Percentiles rank a stretch among this genome's conserved stretches.
These are phyloP conservation scores for Didymella keratinophila DNA, from an alignment of 2,329 filamentous ascomycete species.

Conservation along the genomic window DNA sequence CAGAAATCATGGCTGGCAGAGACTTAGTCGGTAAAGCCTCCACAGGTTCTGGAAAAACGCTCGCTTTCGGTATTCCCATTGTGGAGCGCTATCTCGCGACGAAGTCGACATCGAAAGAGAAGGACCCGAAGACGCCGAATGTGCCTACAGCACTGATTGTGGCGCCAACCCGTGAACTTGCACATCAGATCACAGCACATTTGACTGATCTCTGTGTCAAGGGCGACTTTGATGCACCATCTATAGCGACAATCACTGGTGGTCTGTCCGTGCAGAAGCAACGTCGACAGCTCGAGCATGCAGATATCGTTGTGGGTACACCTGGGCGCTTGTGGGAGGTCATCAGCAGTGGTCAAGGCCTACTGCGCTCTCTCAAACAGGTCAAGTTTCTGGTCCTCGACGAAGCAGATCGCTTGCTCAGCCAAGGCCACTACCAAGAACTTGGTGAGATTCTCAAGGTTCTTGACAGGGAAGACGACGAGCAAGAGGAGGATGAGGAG, in stretches of 20 bases:
- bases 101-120: conserved; percentile 47
- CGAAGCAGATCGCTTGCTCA: conserved; percentile 90
- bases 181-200: conserved; percentile 88
- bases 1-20: conserved; percentile 80
- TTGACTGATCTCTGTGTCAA: conserved; percentile 75
- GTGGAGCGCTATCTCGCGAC: conserved; percentile 77
- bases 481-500: conserved; percentile 28
- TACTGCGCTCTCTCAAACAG: conserved; percentile 74
- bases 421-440: conserved; percentile 94
- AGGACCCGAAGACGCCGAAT: conserved; percentile 50
- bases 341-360: conserved; percentile 74
- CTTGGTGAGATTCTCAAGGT: conserved; percentile 85
- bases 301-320: conserved; percentile 92
- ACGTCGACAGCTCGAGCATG: conserved; percentile 79
- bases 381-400: conserved; percentile 89
- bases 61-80: conserved; percentile 94
- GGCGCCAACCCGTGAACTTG: conserved; percentile 90
- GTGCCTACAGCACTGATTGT: conserved; percentile 72
- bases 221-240: conserved; percentile 66
- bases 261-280: conserved; percentile 96
- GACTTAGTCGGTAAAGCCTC: conserved; percentile 96
- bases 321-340: conserved; percentile 96
- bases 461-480: conserved; percentile 70
- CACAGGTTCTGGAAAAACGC: conserved; percentile 94
- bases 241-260: conserved; percentile 86